Percentiles rank a stretch among this genome's conserved stretches.
Evolutionary conservation across 805 yeast genomes (phyloP).

Genomic region (Ogataea pilisensis): DNA sequence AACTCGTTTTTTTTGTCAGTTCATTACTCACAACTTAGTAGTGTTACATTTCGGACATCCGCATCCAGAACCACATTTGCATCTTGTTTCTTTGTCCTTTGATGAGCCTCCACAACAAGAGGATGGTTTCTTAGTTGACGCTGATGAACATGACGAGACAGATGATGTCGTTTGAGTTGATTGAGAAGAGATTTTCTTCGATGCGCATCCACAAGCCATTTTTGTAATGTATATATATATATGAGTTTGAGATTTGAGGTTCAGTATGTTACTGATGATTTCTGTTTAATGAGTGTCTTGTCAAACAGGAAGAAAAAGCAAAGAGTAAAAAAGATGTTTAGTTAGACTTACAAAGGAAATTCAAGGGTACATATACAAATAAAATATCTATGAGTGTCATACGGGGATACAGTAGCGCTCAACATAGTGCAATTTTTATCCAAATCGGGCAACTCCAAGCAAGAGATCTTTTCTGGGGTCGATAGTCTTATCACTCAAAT

Average conservation of each 20-base stretch:
- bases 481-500: background rate
- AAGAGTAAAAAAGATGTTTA: no score
- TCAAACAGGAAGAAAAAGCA: no score
- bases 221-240: slow-evolving; percentile 4
- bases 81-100: slow-evolving; percentile 16
- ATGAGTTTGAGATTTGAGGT: no score
- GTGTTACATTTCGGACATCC: slow-evolving; percentile 35
- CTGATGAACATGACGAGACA: background rate
- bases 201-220: slow-evolving; percentile 26
- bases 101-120: slow-evolving; percentile 23
- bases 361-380: no score
- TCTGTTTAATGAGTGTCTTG: no score
- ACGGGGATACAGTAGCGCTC: no score
- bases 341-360: no score
- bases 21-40: slow-evolving; percentile 25
- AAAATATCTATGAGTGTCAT: no score
- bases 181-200: slow-evolving; percentile 1
- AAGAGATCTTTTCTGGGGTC: background rate
- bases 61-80: slow-evolving; percentile 35
- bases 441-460: slow-evolving; percentile 1
- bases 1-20: no score
- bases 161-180: background rate
- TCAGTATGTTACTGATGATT: no score
- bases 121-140: slow-evolving; percentile 6
- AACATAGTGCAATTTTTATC: background rate